Percentiles rank a stretch among this genome's conserved stretches.
Evolutionary conservation across 176 grass and related monocot species (phyloP).

Genomic region (Zoysia japonica): DNA sequence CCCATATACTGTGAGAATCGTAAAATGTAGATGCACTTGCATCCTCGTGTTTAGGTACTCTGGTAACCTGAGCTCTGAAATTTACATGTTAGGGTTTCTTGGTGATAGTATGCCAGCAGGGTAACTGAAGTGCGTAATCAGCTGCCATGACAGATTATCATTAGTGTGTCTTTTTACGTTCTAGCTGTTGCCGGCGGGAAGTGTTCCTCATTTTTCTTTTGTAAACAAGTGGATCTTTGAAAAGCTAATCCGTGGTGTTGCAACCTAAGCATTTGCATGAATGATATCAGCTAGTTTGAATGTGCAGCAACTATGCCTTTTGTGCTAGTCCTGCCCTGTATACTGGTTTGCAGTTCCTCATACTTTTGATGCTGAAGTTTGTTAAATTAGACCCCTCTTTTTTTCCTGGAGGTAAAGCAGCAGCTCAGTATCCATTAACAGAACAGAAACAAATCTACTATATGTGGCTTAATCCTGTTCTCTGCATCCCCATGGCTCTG

Average conservation of each 20-base stretch:
- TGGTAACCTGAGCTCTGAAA: slow-evolving; percentile 44
- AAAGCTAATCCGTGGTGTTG: slow-evolving; percentile 38
- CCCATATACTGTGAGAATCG: not conserved
- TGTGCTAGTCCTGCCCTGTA: not conserved
- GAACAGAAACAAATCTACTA: no score
- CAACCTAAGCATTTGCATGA: slow-evolving; percentile 24
- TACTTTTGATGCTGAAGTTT: slow-evolving; percentile 12
- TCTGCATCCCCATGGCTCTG: not conserved
- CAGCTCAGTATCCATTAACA: not conserved
- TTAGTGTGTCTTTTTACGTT: slow-evolving; percentile 32
- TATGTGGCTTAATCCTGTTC: slow-evolving; percentile 16
- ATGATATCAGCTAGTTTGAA: slow-evolving; percentile 27
- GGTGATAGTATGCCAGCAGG: slow-evolving; percentile 42
- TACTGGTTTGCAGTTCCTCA: not conserved
- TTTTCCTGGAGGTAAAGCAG: slow-evolving; percentile 3
- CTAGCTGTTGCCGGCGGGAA: slow-evolving; percentile 38
- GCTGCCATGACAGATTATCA: slow-evolving; percentile 32
- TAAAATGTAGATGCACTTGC: slow-evolving; percentile 43
- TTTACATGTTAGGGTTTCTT: slow-evolving; percentile 48
- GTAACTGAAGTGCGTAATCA: slow-evolving; percentile 45
- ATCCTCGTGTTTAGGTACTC: slow-evolving; percentile 49
- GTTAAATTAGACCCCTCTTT: not conserved
- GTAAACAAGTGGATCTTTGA: slow-evolving; percentile 38
- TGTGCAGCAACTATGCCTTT: slow-evolving; percentile 26
- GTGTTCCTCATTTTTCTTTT: slow-evolving; percentile 27